These are phyloP conservation scores for Tricholoma terreum DNA, from an alignment of 768 basidiomycete species.

Conservation along the genomic window DNA sequence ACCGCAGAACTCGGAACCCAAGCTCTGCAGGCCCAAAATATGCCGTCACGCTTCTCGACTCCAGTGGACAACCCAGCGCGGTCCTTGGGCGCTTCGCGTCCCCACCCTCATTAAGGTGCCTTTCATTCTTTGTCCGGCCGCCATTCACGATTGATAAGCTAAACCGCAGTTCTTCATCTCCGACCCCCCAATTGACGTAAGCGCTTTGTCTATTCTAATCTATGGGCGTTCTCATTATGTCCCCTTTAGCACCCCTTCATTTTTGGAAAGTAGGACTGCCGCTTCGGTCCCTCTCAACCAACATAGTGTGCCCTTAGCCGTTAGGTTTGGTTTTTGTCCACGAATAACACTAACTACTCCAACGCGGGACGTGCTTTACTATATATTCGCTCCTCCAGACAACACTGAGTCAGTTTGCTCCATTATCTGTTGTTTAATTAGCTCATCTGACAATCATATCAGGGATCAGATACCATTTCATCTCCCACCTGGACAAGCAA, in stretches of 20 bases:
- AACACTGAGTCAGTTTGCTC: constrained; percentile 32
- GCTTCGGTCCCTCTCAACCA: constrained; percentile 17
- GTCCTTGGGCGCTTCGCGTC: constrained; percentile 22
- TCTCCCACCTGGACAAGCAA: constrained; percentile 27
- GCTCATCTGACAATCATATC: constrained; percentile 8
- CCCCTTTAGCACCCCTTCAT: constrained; percentile 27
- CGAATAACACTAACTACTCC: constrained; percentile 55
- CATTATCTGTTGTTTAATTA: constrained; percentile 13
- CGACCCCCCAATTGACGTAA: constrained; percentile 38
- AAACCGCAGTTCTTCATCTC: constrained; percentile 30
- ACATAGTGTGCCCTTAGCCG: constrained; percentile 36
- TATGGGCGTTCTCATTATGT: constrained; percentile 16
- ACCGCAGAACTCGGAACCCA: constrained; percentile 64
- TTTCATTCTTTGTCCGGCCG: constrained; percentile 10
- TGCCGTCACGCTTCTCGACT: constrained; percentile 26
- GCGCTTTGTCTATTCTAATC: constrained; percentile 17
- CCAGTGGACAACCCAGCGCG: constrained; percentile 21
- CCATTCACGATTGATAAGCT: constrained; percentile 15
- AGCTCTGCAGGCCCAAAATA: constrained; percentile 49
- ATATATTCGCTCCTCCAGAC: constrained; percentile 76
- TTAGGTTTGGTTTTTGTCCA: constrained; percentile 50
- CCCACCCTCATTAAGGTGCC: constrained; percentile 23
- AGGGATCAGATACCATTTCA: constrained; percentile 39
- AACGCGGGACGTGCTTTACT: constrained; percentile 64
- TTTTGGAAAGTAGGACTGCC: constrained; percentile 25